These are phyloP conservation scores for Paratinospora sagittata DNA, from an alignment of 164 flowering plant genomes.

Conservation along the genomic window DNA sequence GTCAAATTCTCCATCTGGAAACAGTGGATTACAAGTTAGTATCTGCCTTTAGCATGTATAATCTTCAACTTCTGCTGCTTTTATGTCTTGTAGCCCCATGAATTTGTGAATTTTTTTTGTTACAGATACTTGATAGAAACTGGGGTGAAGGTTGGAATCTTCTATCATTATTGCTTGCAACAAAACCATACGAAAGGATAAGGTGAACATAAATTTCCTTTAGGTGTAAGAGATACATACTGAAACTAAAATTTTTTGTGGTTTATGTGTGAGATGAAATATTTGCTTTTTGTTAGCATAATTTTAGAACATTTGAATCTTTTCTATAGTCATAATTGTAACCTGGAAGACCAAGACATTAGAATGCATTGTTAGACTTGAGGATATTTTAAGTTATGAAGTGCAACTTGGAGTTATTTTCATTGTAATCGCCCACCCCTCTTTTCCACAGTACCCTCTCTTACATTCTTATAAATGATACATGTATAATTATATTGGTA, in stretches of 20 bases:
- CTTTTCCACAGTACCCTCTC: too few species aligned
- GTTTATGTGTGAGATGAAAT: not conserved
- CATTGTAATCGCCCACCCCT: not conserved
- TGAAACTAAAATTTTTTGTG: not conserved
- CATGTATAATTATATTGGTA: not conserved
- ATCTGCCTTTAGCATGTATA: conserved; percentile 4
- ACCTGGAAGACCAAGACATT: not conserved
- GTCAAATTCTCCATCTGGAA: conserved; percentile 61
- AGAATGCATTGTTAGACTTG: not conserved
- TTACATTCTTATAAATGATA: not conserved
- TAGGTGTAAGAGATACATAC: not conserved
- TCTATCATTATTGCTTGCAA: conserved; percentile 72
- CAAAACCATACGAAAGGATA: conserved; percentile 67
- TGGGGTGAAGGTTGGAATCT: conserved; percentile 99
- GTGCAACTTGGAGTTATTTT: not conserved
- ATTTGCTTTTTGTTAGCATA: not conserved
- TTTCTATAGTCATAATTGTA: not conserved
- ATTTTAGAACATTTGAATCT: not conserved
- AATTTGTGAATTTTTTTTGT: conserved; percentile 7
- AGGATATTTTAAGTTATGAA: too few species aligned
- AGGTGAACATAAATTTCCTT: conserved; percentile 39
- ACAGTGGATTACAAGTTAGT: conserved; percentile 76
- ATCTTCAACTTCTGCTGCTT: conserved; percentile 7
- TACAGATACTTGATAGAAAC: conserved; percentile 92
- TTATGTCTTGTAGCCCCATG: conserved; percentile 3